These are phyloP conservation scores for Bipolaris zeicola DNA, from an alignment of 2,329 filamentous ascomycete species.

Conservation along the genomic window DNA sequence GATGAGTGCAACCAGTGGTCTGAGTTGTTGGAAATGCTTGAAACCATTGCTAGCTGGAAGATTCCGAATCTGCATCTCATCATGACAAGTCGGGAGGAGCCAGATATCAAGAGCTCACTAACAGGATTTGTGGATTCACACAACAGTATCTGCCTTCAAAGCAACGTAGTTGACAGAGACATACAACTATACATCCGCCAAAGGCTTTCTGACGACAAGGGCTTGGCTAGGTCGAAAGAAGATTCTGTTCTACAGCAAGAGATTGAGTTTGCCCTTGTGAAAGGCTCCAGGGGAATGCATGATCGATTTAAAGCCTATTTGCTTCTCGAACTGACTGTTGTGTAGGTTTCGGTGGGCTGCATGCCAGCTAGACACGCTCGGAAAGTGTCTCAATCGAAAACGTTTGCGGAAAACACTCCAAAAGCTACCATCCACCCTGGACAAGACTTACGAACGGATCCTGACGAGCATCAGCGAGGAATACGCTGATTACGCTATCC, in stretches of 20 bases:
- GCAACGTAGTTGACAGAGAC: constrained; percentile 32
- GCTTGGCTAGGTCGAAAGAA: constrained; percentile 32
- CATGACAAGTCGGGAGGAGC: constrained; percentile 37
- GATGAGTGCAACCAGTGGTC: constrained; percentile 32
- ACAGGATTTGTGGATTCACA: constrained; percentile 14
- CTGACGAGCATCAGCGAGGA: constrained; percentile 25
- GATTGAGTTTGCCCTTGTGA: constrained; percentile 39
- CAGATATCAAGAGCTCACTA: constrained; percentile 34
- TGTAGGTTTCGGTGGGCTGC: constrained; percentile 36
- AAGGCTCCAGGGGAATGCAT: constrained; percentile 35
- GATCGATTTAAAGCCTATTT: not conserved
- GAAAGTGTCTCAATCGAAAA: constrained; percentile 26
- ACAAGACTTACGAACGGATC: constrained; percentile 38
- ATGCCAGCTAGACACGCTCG: constrained; percentile 33
- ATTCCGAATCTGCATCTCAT: constrained; percentile 32
- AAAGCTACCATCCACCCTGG: constrained; percentile 29
- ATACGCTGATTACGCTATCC: constrained; percentile 25
- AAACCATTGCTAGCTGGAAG: constrained; percentile 27
- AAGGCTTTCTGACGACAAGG: constrained; percentile 44
- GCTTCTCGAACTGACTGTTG: constrained; percentile 11
- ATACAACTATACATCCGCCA: constrained; percentile 36
- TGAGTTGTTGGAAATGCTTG: constrained; percentile 31
- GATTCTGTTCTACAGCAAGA: constrained; percentile 33
- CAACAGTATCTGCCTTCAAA: constrained; percentile 29
- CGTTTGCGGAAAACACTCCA: constrained; percentile 25